Evolutionary conservation across 192 early-diverging fungal species (phyloP).

Genomic region (Lunasporangiospora selenospora): DNA sequence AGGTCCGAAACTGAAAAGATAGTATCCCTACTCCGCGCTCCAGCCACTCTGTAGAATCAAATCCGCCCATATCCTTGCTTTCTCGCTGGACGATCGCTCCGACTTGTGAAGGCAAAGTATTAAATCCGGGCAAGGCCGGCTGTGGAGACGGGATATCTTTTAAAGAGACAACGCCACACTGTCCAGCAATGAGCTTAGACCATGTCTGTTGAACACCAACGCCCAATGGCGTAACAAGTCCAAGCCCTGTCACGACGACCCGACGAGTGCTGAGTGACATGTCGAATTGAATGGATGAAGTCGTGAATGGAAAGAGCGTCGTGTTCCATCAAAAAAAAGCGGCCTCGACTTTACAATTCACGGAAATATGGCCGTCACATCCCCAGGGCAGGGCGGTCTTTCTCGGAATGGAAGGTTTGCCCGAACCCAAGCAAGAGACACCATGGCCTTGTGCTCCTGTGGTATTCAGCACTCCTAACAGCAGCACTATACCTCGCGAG

Average conservation of each 20-base stretch:
- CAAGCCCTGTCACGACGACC: slow-evolving; percentile 97
- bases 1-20: no score
- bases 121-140: slow-evolving; percentile 54
- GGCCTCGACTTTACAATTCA: no score
- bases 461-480: no score
- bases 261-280: slow-evolving; percentile 54
- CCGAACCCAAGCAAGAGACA: no score
- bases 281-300: no score
- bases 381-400: no score
- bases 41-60: slow-evolving; percentile 78
- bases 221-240: slow-evolving; percentile 90
- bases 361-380: no score
- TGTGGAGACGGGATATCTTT: slow-evolving; percentile 31
- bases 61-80: slow-evolving; percentile 59
- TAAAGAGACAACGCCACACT: slow-evolving; percentile 82
- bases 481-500: no score
- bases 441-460: no score
- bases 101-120: slow-evolving; percentile 75
- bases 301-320: no score
- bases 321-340: no score
- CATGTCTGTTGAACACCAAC: slow-evolving; percentile 75
- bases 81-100: slow-evolving; percentile 70
- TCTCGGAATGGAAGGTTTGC: no score
- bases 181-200: slow-evolving; percentile 71
- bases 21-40: slow-evolving; percentile 65